A percentile compares a stretch with the other conserved stretches of the same genome.
These are phyloP conservation scores for Delphinella strobiligena DNA, from an alignment of 2,329 filamentous ascomycete genomes.

Conservation along the genomic window DNA sequence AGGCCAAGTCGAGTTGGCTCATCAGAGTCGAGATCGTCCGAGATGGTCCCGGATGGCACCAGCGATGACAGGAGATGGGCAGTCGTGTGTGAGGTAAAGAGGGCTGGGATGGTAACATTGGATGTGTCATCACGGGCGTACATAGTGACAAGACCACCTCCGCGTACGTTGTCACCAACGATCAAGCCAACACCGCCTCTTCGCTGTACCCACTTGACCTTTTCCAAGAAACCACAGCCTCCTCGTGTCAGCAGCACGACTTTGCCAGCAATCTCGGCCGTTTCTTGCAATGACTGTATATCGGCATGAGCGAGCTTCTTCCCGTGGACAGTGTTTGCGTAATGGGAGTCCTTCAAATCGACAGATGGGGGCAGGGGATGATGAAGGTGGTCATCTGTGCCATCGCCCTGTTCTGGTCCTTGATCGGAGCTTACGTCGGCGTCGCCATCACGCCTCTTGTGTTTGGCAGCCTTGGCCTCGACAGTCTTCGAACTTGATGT, in stretches of 20 bases:
- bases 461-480: slow-evolving; percentile 12
- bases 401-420: slow-evolving; percentile 44
- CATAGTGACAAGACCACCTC: slow-evolving; percentile 88
- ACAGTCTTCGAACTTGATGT: slow-evolving; percentile 1
- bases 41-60: slow-evolving; percentile 56
- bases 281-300: slow-evolving; percentile 83
- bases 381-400: slow-evolving; percentile 76
- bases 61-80: slow-evolving; percentile 85
- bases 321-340: slow-evolving; percentile 10
- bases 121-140: slow-evolving; percentile 95
- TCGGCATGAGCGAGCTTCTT: slow-evolving; percentile 54
- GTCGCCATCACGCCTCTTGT: slow-evolving; percentile 12
- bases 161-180: slow-evolving; percentile 84
- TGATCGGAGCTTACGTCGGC: slow-evolving; percentile 5
- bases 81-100: slow-evolving; percentile 91
- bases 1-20: slow-evolving; percentile 43
- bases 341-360: slow-evolving; percentile 23
- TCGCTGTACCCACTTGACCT: slow-evolving; percentile 92
- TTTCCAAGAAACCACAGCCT: slow-evolving; percentile 91
- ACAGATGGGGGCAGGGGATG: slow-evolving; percentile 38
- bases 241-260: slow-evolving; percentile 84
- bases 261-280: slow-evolving; percentile 85
- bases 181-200: slow-evolving; percentile 82
- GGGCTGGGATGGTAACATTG: slow-evolving; percentile 82
- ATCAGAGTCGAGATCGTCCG: slow-evolving; percentile 48